Conservation (phyloP, 805 yeast genomes). For the Cyberlindnera japonica region DNA sequence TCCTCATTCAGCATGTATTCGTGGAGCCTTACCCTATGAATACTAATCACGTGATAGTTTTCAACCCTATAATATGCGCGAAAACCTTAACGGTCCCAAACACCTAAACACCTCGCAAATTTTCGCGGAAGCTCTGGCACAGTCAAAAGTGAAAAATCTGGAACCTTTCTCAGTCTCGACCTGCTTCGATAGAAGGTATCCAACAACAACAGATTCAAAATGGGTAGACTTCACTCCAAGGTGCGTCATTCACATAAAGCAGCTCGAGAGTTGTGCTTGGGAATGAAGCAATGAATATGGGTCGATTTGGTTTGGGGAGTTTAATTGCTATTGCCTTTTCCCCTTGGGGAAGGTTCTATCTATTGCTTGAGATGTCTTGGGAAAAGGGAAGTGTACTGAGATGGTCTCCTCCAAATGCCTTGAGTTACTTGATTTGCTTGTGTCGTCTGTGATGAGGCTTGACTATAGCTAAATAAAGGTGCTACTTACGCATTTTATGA, state of each 20-base stretch:
- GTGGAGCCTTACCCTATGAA: not conserved
- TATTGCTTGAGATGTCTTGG: too few species aligned
- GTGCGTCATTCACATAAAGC: constrained; percentile 51
- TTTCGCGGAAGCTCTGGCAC: not conserved
- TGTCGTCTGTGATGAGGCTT: constrained; percentile 5
- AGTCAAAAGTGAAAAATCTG: constrained; percentile 12
- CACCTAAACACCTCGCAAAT: constrained; percentile 1
- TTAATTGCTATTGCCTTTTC: too few species aligned
- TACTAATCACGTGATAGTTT: not conserved
- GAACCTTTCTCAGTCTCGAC: not conserved
- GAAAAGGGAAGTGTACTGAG: constrained; percentile 4
- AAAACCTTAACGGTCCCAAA: not conserved
- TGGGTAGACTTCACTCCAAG: constrained; percentile 99
- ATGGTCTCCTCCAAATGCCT: constrained; percentile 10
- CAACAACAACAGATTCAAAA: constrained; percentile 53
- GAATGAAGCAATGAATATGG: constrained; percentile 27
- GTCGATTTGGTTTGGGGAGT: constrained; percentile 24
- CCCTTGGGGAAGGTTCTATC: too few species aligned
- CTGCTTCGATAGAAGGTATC: not conserved
- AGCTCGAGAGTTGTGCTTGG: constrained; percentile 13
- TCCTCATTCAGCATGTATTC: too few species aligned
- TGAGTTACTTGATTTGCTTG: not conserved
- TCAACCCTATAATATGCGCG: constrained; percentile 2
- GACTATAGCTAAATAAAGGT: not conserved
- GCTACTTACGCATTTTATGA: constrained; percentile 2